Percentiles rank a stretch among this genome's conserved stretches.
phyloP scores from a whole-genome alignment of 306 rosid genomes.

The Sechiopsis laciniata region DNA sequence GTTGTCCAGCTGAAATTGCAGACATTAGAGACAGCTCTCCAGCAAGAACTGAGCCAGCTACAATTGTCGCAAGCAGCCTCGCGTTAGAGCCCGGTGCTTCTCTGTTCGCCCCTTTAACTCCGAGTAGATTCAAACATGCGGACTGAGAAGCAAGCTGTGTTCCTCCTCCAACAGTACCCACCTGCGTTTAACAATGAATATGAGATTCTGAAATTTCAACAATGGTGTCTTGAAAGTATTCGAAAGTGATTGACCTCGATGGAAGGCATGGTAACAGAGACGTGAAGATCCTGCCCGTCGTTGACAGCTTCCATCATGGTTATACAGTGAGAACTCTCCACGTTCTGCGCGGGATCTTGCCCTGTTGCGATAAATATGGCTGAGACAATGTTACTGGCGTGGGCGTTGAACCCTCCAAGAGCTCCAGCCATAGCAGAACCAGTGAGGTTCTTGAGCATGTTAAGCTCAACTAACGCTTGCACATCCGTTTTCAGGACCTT shows the following conservation, averaged over 20 bases:
- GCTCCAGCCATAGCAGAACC: constrained; percentile 30
- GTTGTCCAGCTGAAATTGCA: constrained; percentile 27
- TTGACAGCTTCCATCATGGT: constrained; percentile 28
- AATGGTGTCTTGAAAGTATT: not conserved
- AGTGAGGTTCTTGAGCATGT: constrained; percentile 26
- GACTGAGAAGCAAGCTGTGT: constrained; percentile 28
- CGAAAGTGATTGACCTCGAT: constrained; percentile 15
- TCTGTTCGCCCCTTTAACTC: constrained; percentile 25
- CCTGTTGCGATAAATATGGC: constrained; percentile 25
- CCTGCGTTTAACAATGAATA: constrained; percentile 9
- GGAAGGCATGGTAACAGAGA: constrained; percentile 29
- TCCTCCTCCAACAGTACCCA: constrained; percentile 27
- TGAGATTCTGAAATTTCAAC: not conserved
- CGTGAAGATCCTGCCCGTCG: constrained; percentile 24
- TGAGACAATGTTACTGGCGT: constrained; percentile 25
- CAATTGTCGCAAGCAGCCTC: constrained; percentile 24
- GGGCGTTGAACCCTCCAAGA: constrained; percentile 29
- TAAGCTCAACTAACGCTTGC: constrained; percentile 25
- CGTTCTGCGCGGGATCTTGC: constrained; percentile 29
- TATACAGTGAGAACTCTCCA: constrained; percentile 28
- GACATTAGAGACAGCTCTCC: constrained; percentile 27
- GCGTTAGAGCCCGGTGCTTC: constrained; percentile 26
- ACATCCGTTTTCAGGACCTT: constrained; percentile 26
- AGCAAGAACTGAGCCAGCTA: constrained; percentile 25
- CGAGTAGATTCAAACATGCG: constrained; percentile 26